A percentile compares a stretch with the other conserved stretches of the same genome.
Evolutionary conservation across 495 filamentous ascomycete genomes (phyloP).

Genomic region (Margaritispora aquatica): DNA sequence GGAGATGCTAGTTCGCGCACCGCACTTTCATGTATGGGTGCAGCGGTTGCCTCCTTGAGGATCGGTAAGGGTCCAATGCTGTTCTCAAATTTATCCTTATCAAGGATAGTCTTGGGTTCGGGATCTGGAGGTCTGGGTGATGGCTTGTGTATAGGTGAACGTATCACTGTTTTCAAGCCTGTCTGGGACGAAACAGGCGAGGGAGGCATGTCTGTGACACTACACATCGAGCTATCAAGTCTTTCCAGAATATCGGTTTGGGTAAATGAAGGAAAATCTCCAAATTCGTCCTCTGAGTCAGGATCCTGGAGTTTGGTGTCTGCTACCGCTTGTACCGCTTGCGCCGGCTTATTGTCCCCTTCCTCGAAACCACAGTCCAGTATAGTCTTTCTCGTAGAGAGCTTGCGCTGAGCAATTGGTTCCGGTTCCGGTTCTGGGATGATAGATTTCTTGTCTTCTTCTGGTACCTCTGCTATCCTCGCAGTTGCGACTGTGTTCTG

Average conservation of each 20-base stretch:
- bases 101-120: not conserved
- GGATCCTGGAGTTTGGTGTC: not conserved
- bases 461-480: not conserved
- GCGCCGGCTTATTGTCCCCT: not conserved
- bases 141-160: not conserved
- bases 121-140: not conserved
- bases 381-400: not conserved
- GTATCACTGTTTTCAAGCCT: not conserved
- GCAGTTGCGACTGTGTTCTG: not conserved
- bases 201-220: not conserved
- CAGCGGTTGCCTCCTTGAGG: too few species aligned
- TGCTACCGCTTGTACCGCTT: not conserved
- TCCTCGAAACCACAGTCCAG: not conserved
- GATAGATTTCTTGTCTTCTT: too few species aligned
- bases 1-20: too few species aligned
- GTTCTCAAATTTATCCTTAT: not conserved
- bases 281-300: constrained; percentile 19
- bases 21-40: too few species aligned
- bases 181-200: not conserved
- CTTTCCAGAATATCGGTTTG: constrained; percentile 19
- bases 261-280: constrained; percentile 21
- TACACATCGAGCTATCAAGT: constrained; percentile 13
- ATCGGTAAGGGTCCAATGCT: not conserved
- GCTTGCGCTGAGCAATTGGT: not conserved
- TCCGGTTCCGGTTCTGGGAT: too few species aligned